Conservation (phyloP, 1,284 basidiomycete species). For the Phellinidium pouzarii region DNA sequence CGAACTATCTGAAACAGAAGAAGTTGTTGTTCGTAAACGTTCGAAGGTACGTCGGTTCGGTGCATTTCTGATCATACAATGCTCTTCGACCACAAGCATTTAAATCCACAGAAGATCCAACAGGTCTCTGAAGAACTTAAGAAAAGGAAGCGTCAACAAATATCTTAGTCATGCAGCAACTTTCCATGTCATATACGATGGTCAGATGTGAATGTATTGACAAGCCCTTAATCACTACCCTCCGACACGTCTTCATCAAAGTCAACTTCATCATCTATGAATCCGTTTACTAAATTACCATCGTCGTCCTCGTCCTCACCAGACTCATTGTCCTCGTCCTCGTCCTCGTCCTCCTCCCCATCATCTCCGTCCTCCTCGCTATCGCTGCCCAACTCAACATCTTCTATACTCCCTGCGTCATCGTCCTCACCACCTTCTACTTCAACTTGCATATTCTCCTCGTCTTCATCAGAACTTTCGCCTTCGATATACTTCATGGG, state of each 20-base stretch:
- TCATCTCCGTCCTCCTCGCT: conserved; percentile 48
- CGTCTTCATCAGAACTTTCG: conserved; percentile 32
- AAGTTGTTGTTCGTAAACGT: not conserved
- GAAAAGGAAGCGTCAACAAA: not conserved
- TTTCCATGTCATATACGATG: not conserved
- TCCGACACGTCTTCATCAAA: conserved; percentile 55
- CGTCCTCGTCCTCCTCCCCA: conserved; percentile 36
- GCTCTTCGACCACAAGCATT: no score
- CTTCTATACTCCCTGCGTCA: conserved; percentile 65
- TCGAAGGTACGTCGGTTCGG: not conserved
- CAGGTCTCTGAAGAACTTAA: not conserved
- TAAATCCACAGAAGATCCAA: no score
- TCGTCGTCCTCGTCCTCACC: conserved; percentile 47
- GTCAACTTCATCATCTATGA: conserved; percentile 71
- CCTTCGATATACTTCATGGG: conserved; percentile 52
- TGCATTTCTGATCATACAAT: not conserved
- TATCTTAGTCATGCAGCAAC: not conserved
- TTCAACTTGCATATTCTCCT: conserved; percentile 65
- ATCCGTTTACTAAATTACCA: conserved; percentile 39
- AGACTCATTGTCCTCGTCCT: conserved; percentile 43
- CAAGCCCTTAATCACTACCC: conserved; percentile 37
- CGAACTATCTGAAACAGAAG: conserved; percentile 26
- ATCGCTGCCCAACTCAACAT: conserved; percentile 56
- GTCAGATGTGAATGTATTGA: not conserved
- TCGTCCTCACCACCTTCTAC: conserved; percentile 32